Evolutionary conservation across 106 monocot species (phyloP).

Genomic region (Gastrodia elata): DNA sequence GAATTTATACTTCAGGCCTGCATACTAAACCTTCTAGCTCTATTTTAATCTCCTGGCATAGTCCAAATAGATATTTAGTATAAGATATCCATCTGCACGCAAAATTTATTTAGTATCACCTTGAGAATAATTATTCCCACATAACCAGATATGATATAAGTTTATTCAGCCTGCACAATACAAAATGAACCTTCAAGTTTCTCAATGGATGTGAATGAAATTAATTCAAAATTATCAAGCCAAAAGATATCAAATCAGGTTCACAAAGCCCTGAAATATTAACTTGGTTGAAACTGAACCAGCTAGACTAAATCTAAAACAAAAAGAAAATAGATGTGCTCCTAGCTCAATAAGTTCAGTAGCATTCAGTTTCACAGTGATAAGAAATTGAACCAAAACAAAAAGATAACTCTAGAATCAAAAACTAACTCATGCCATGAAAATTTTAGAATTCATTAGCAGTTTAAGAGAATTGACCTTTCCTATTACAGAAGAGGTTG

Average conservation of each 20-base stretch:
- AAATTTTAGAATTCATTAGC: not conserved
- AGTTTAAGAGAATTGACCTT: conserved; percentile 37
- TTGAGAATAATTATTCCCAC: not conserved
- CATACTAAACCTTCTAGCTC: not conserved
- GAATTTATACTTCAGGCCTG: not conserved
- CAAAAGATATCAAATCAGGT: not conserved
- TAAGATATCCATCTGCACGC: not conserved
- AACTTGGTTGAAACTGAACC: not conserved
- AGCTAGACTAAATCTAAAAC: conserved; percentile 1
- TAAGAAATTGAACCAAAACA: not conserved
- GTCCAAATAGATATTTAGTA: not conserved
- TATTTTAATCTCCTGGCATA: not conserved
- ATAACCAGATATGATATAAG: not conserved
- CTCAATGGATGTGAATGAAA: not conserved
- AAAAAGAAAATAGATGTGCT: not conserved
- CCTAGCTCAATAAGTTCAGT: not conserved
- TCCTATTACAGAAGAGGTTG: conserved; percentile 56
- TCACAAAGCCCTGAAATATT: not conserved
- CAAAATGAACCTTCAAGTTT: not conserved
- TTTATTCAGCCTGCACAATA: not conserved
- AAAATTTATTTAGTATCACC: not conserved
- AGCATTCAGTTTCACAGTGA: no score
- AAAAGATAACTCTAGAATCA: not conserved
- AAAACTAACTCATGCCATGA: not conserved
- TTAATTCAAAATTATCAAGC: not conserved